Percentiles rank a stretch among this genome's conserved stretches.
Conservation (phyloP, 1,284 basidiomycete genomes). For the Coniferiporia weirii region DNA sequence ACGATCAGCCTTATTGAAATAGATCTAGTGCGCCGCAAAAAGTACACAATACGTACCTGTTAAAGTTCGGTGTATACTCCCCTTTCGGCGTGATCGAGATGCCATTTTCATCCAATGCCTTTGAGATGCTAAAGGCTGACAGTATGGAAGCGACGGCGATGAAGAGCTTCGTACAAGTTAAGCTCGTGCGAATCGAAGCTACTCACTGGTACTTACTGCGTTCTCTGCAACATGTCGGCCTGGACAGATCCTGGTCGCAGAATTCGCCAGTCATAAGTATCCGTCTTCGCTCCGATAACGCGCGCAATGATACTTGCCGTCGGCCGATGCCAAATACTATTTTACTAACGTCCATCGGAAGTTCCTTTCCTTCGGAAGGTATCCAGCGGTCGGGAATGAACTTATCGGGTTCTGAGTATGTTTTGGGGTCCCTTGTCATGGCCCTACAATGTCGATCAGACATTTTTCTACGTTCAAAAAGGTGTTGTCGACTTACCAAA, state of each 20-base stretch:
- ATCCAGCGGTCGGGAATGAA: slow-evolving; percentile 27
- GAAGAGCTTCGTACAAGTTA: slow-evolving; percentile 6
- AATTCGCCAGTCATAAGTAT: neutral
- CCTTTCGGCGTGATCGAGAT: neutral
- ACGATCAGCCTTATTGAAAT: neutral
- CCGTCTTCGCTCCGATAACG: slow-evolving; percentile 5
- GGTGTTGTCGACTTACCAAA: slow-evolving; percentile 16
- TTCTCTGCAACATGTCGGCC: slow-evolving; percentile 18
- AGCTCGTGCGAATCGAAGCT: neutral
- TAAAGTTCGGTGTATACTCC: slow-evolving; percentile 1
- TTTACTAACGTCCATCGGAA: neutral
- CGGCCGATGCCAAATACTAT: slow-evolving; percentile 13
- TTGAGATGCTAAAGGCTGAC: slow-evolving; percentile 18
- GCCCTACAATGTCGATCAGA: slow-evolving; percentile 18
- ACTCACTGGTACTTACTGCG: neutral
- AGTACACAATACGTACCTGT: slow-evolving; percentile 10
- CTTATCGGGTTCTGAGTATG: slow-evolving; percentile 23
- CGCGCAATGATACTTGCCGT: slow-evolving; percentile 1
- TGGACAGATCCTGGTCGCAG: slow-evolving; percentile 19
- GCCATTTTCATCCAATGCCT: slow-evolving; percentile 14
- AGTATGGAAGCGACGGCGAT: slow-evolving; percentile 20
- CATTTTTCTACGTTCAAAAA: neutral
- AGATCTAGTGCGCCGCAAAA: neutral
- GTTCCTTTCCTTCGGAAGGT: neutral
- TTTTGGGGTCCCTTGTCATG: slow-evolving; percentile 22